phyloP scores from a whole-genome alignment of 768 basidiomycete genomes.

The Clavulina sp. region DNA sequence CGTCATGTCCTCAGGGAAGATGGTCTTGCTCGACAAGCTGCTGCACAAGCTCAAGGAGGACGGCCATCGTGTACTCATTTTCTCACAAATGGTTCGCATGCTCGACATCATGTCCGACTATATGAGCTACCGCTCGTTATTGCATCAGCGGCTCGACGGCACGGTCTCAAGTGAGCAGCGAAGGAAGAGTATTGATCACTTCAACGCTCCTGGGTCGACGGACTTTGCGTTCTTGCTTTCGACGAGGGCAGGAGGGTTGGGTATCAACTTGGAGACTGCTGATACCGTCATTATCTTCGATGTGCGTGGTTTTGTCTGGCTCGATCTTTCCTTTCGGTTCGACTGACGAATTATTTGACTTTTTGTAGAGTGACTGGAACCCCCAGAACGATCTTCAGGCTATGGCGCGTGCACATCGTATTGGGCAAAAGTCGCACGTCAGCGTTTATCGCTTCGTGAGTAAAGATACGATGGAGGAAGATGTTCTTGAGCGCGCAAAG shows the following conservation, averaged over 20 bases:
- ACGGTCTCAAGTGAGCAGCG: constrained; percentile 76
- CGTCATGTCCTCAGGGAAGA: constrained; percentile 96
- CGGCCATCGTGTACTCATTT: constrained; percentile 93
- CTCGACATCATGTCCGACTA: constrained; percentile 97
- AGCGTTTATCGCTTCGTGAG: constrained; percentile 97
- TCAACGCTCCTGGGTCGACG: constrained; percentile 79
- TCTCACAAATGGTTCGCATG: constrained; percentile 99
- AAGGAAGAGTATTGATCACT: constrained; percentile 93
- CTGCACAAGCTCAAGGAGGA: constrained; percentile 78
- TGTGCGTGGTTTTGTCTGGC: constrained; percentile 31
- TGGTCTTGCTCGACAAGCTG: constrained; percentile 95
- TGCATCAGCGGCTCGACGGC: constrained; percentile 88
- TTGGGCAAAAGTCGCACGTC: constrained; percentile 97
- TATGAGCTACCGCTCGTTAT: constrained; percentile 76
- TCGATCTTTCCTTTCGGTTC: constrained; percentile 13
- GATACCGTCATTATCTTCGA: constrained; percentile 99
- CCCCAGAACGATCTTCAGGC: constrained; percentile 98
- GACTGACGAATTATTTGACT: not conserved
- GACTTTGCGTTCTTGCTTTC: constrained; percentile 96
- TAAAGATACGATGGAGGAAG: constrained; percentile 99
- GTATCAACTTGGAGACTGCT: constrained; percentile 97
- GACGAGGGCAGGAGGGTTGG: constrained; percentile 91
- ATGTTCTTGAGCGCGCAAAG: constrained; percentile 92
- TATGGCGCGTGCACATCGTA: constrained; percentile 98
- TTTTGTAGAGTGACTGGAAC: constrained; percentile 81